These are phyloP conservation scores for Elasticomyces elasticus DNA, from an alignment of 495 filamentous ascomycete genomes.

Conservation along the genomic window DNA sequence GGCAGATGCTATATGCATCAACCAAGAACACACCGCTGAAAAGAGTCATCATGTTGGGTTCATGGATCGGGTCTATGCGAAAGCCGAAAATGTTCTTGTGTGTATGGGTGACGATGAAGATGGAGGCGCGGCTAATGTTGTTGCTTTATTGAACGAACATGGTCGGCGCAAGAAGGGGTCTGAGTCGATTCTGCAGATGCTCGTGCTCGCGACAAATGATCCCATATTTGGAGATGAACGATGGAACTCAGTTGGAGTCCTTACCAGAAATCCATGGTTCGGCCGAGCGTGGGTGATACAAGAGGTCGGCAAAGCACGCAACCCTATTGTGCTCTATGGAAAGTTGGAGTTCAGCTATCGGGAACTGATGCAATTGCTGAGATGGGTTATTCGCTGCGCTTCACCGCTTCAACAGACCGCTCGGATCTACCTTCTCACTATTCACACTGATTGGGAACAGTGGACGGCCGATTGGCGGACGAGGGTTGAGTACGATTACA, in stretches of 20 bases:
- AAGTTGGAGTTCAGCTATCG: not conserved
- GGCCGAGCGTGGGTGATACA: not conserved
- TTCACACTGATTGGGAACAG: not conserved
- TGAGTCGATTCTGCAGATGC: not conserved
- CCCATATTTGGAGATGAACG: not conserved
- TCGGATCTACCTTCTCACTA: not conserved
- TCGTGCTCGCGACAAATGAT: not conserved
- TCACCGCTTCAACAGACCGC: not conserved
- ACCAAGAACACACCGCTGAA: too few species aligned
- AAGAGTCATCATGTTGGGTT: not conserved
- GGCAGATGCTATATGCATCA: not conserved
- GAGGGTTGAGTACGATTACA: not conserved
- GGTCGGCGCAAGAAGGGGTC: not conserved
- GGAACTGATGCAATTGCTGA: not conserved
- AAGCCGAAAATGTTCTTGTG: not conserved
- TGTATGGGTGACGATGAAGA: not conserved
- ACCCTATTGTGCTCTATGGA: not conserved
- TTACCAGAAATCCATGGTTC: not conserved
- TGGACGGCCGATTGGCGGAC: not conserved
- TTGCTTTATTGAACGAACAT: not conserved
- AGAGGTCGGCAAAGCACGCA: not conserved
- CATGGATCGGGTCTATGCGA: not conserved
- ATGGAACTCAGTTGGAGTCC: not conserved
- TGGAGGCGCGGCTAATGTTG: not conserved
- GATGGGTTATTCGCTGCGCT: not conserved